A percentile compares a stretch with the other conserved stretches of the same genome.
phyloP scores from a whole-genome alignment of 208 protist species.

The Wallacemonas sp. region DNA sequence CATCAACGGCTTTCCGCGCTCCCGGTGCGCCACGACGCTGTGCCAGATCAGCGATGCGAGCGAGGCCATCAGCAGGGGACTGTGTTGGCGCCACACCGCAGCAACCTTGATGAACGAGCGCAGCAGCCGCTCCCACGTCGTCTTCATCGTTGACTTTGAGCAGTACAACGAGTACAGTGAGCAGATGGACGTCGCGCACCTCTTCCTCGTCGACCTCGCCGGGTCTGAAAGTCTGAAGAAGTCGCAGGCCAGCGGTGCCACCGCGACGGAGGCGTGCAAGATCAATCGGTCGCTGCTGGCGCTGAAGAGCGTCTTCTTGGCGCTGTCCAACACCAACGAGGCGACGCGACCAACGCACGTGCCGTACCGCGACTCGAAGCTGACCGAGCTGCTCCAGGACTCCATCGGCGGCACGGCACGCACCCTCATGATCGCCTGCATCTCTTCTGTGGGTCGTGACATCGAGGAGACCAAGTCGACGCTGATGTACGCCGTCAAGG shows the following conservation, averaged over 20 bases:
- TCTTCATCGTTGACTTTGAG: constrained; percentile 94
- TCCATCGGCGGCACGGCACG: constrained; percentile 92
- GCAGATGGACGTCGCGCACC: constrained; percentile 89
- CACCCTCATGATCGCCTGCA: constrained; percentile 96
- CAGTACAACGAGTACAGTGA: constrained; percentile 86
- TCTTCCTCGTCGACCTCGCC: constrained; percentile 97
- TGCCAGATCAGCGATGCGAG: constrained; percentile 73
- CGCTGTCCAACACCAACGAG: constrained; percentile 84
- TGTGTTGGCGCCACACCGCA: constrained; percentile 83
- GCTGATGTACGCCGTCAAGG: constrained; percentile 95
- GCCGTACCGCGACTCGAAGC: constrained; percentile 94
- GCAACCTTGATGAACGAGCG: constrained; percentile 96
- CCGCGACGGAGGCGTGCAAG: constrained; percentile 88
- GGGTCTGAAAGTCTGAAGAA: constrained; percentile 94
- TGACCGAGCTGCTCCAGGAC: constrained; percentile 95
- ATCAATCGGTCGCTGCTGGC: constrained; percentile 94
- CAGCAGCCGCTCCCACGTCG: constrained; percentile 96
- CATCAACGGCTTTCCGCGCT: constrained; percentile 81
- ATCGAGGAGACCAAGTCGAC: constrained; percentile 96
- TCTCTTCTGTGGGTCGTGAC: constrained; percentile 92
- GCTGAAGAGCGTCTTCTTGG: constrained; percentile 93
- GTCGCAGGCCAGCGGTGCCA: constrained; percentile 84
- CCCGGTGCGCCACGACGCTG: constrained; percentile 66
- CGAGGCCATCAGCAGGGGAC: constrained; percentile 65
- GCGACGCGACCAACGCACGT: constrained; percentile 84